These are phyloP conservation scores for Peniophora sp. DNA, from an alignment of 1,284 basidiomycete species.

Conservation along the genomic window DNA sequence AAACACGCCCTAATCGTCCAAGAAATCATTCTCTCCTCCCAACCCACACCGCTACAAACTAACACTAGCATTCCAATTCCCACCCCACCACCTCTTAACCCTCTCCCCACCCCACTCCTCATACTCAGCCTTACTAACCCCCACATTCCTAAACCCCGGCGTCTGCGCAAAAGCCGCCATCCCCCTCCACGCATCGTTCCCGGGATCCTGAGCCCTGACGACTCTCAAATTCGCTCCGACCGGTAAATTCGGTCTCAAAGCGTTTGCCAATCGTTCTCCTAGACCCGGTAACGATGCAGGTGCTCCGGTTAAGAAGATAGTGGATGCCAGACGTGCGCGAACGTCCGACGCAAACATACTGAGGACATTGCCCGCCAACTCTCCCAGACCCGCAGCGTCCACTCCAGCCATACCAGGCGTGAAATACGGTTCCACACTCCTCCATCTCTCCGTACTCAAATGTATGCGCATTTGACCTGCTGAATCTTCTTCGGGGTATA, in stretches of 20 bases:
- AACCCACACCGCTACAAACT: not conserved
- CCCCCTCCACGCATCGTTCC: conserved; percentile 84
- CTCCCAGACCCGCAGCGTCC: conserved; percentile 90
- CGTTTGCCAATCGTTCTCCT: conserved; percentile 55
- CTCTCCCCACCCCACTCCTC: conserved; percentile 88
- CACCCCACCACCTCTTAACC: conserved; percentile 75
- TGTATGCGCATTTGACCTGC: conserved; percentile 61
- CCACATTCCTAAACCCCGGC: conserved; percentile 46
- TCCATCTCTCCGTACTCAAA: conserved; percentile 88
- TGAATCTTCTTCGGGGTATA: conserved; percentile 12
- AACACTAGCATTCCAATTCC: conserved; percentile 59
- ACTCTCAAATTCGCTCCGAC: conserved; percentile 68
- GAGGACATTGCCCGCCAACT: conserved; percentile 83
- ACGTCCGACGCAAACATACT: conserved; percentile 56
- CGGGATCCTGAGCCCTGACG: conserved; percentile 54
- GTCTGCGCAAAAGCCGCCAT: conserved; percentile 81
- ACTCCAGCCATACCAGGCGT: conserved; percentile 91
- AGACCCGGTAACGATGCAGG: conserved; percentile 76
- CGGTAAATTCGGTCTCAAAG: conserved; percentile 75
- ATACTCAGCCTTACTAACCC: conserved; percentile 76
- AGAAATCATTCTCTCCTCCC: no score
- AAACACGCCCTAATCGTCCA: no score
- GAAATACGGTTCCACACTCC: conserved; percentile 92
- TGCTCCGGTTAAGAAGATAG: conserved; percentile 87
- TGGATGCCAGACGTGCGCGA: conserved; percentile 40